phyloP scores from a whole-genome alignment of 179 eudicot species.

The Silene coronaria region DNA sequence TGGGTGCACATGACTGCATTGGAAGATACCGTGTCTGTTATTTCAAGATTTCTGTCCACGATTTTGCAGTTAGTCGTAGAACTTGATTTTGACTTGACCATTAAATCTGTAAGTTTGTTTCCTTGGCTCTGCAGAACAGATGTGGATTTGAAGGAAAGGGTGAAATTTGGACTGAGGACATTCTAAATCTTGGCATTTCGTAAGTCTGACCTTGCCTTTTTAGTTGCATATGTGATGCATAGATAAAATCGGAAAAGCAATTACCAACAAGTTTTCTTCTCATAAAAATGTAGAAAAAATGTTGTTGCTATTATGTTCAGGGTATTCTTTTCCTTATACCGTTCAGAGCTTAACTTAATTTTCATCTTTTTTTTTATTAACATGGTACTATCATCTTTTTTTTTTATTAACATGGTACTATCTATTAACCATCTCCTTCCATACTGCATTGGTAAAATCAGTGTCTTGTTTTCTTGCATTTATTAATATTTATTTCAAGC shows the following conservation, averaged over 20 bases:
- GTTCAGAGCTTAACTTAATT: too few species aligned
- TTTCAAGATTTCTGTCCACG: neutral
- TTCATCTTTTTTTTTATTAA: too few species aligned
- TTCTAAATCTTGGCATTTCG: constrained; percentile 95
- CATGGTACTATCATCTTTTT: too few species aligned
- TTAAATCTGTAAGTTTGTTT: neutral
- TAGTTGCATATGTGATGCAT: constrained; percentile 3
- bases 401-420: too few species aligned
- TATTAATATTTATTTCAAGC: neutral
- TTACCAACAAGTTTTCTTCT: neutral
- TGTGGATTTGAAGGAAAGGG: constrained; percentile 96
- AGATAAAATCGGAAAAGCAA: neutral
- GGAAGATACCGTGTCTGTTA: neutral
- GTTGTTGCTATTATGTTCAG: neutral
- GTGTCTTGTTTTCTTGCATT: neutral
- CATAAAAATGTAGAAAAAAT: neutral
- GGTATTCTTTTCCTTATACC: neutral
- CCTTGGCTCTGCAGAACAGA: constrained; percentile 63
- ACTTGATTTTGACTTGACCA: neutral
- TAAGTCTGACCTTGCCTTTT: constrained; percentile 40
- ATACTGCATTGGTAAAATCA: neutral
- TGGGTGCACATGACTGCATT: neutral
- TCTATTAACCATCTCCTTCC: neutral
- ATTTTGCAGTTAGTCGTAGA: neutral
- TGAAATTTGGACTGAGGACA: constrained; percentile 86